Percentiles rank a stretch among this genome's conserved stretches.
Evolutionary conservation across 495 filamentous ascomycete species (phyloP).

Genomic region (Umbilicaria muhlenbergii): DNA sequence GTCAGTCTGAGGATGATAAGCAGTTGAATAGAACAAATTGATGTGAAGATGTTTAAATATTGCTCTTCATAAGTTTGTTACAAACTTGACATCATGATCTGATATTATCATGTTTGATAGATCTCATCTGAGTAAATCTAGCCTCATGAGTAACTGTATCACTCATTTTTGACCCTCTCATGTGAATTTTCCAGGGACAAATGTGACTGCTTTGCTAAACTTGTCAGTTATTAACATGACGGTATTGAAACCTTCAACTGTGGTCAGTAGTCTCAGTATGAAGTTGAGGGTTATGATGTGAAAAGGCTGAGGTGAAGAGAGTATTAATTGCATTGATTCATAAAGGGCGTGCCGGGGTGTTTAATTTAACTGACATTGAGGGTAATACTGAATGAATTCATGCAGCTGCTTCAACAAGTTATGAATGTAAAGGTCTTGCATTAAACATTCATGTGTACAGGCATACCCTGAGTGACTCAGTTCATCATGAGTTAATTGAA

Average conservation of each 20-base stretch:
- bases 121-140: not conserved
- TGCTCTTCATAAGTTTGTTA: not conserved
- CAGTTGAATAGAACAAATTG: not conserved
- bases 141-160: no score
- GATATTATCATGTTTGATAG: not conserved
- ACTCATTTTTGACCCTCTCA: no score
- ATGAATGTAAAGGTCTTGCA: no score
- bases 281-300: not conserved
- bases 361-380: not conserved
- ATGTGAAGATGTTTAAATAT: not conserved
- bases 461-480: no score
- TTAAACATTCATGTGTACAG: no score
- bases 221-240: no score
- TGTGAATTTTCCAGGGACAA: no score
- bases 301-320: not conserved
- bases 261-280: no score
- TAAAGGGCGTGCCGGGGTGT: not conserved
- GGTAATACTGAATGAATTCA: not conserved
- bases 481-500: no score
- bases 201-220: no score
- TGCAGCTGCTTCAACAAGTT: not conserved
- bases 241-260: no score
- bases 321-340: not conserved
- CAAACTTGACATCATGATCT: not conserved
- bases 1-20: slow-evolving; percentile 10